These are phyloP conservation scores for Zopfochytrium polystomum DNA, from an alignment of 371 early-diverging fungal genomes.

Conservation along the genomic window DNA sequence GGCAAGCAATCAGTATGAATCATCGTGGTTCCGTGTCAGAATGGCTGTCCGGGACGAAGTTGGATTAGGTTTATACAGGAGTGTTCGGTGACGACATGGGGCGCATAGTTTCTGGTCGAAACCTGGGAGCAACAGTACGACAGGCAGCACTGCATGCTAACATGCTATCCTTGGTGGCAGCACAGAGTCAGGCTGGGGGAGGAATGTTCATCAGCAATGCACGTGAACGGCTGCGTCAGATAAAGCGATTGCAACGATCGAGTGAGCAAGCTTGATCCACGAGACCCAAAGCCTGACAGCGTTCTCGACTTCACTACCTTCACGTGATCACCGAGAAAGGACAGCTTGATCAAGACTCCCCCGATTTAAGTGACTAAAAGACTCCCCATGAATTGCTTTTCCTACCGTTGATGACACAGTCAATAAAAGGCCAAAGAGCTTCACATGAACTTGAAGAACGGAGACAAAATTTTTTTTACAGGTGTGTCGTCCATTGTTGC, in stretches of 20 bases:
- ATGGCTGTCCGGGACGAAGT: conserved; percentile 47
- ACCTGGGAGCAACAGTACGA: conserved; percentile 76
- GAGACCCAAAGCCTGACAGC: too few species aligned
- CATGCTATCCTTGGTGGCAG: conserved; percentile 83
- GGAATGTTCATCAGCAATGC: conserved; percentile 82
- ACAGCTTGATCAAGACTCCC: too few species aligned
- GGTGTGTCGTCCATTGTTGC: too few species aligned
- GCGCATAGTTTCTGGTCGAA: conserved; percentile 73
- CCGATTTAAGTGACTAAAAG: too few species aligned
- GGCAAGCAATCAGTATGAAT: too few species aligned
- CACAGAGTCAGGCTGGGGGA: conserved; percentile 39
- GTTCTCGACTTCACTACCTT: too few species aligned
- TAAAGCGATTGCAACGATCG: conserved; percentile 71
- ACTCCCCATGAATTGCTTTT: too few species aligned
- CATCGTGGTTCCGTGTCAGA: conserved; percentile 54
- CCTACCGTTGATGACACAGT: too few species aligned
- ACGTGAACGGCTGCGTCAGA: conserved; percentile 80
- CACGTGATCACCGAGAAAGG: too few species aligned
- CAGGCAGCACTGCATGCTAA: conserved; percentile 85
- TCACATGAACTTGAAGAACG: too few species aligned
- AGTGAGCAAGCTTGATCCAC: conserved; percentile 6
- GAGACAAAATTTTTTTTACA: too few species aligned
- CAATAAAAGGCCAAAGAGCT: too few species aligned
- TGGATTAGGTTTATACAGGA: conserved; percentile 81
- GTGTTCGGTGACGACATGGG: conserved; percentile 69